Conservation (phyloP, 495 filamentous ascomycete genomes). For the Recurvomyces mirabilis region DNA sequence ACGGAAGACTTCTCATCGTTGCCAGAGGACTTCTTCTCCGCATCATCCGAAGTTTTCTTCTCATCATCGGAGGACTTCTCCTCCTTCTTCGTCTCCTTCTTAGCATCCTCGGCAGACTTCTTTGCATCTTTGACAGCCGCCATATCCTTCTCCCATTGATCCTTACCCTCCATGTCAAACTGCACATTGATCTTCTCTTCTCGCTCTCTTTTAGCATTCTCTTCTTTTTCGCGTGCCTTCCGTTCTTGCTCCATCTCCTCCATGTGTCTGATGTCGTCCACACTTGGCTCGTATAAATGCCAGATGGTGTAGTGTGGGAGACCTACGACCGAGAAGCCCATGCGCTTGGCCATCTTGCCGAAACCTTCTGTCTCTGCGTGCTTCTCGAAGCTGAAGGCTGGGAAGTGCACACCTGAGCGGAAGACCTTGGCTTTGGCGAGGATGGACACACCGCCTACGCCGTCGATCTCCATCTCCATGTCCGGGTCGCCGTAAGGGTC, state of each 20-base stretch:
- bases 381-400: constrained; percentile 96
- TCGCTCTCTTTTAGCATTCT: constrained; percentile 55
- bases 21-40: neutral
- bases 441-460: constrained; percentile 94
- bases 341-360: constrained; percentile 97
- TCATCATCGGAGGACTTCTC: constrained; percentile 2
- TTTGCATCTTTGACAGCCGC: constrained; percentile 52
- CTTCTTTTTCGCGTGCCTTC: constrained; percentile 55
- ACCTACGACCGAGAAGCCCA: constrained; percentile 93
- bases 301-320: constrained; percentile 98
- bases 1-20: neutral
- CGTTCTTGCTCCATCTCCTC: constrained; percentile 83
- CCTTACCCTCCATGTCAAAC: constrained; percentile 39
- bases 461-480: constrained; percentile 99
- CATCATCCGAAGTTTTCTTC: neutral
- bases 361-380: constrained; percentile 98
- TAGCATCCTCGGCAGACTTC: constrained; percentile 39
- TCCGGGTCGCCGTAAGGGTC: constrained; percentile 97
- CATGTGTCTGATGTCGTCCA: constrained; percentile 96
- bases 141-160: constrained; percentile 74
- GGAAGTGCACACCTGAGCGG: constrained; percentile 90
- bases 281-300: constrained; percentile 97
- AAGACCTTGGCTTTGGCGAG: constrained; percentile 93
- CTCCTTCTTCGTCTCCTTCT: constrained; percentile 18
- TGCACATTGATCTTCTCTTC: constrained; percentile 57